Percentiles rank a stretch among this genome's conserved stretches.
These are phyloP conservation scores for Monosporascus sp. DNA, from an alignment of 2,329 filamentous ascomycete genomes.

Conservation along the genomic window DNA sequence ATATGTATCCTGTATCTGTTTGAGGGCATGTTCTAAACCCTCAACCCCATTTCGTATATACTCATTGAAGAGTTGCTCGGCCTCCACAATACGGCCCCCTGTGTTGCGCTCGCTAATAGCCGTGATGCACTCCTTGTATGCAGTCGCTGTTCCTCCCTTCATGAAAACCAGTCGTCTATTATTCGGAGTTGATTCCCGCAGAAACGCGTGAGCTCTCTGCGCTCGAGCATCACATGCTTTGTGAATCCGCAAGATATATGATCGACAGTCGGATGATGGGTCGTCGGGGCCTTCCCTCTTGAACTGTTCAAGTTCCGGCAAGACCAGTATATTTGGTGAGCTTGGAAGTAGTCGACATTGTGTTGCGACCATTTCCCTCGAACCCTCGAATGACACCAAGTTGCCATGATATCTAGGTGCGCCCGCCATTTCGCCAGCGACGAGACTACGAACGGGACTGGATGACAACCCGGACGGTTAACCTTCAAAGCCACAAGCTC, in stretches of 20 bases:
- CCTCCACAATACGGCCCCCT: conserved; percentile 42
- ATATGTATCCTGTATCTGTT: conserved; percentile 1
- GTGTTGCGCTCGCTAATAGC: conserved; percentile 49
- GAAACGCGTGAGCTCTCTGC: conserved; percentile 45
- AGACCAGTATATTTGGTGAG: conserved; percentile 52
- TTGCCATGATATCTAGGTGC: conserved; percentile 36
- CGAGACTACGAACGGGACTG: neutral
- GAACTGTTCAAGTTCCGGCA: conserved; percentile 49
- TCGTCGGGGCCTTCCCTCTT: conserved; percentile 26
- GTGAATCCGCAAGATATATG: conserved; percentile 46
- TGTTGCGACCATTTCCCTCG: conserved; percentile 48
- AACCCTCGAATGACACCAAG: conserved; percentile 57
- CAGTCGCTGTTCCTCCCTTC: conserved; percentile 53
- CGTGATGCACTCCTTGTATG: conserved; percentile 48
- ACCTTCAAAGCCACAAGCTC: neutral
- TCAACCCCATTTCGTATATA: conserved; percentile 45
- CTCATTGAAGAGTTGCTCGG: conserved; percentile 45
- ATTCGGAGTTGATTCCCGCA: conserved; percentile 38
- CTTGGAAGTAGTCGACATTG: conserved; percentile 56
- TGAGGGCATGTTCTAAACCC: conserved; percentile 25
- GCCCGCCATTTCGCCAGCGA: conserved; percentile 19
- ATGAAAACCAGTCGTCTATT: conserved; percentile 55
- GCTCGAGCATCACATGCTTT: conserved; percentile 42
- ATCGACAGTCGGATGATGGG: conserved; percentile 30
- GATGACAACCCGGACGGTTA: neutral